Conservation (phyloP, 169 alveolate genomes). For the Pseudocohnilembus persalinus region DNA sequence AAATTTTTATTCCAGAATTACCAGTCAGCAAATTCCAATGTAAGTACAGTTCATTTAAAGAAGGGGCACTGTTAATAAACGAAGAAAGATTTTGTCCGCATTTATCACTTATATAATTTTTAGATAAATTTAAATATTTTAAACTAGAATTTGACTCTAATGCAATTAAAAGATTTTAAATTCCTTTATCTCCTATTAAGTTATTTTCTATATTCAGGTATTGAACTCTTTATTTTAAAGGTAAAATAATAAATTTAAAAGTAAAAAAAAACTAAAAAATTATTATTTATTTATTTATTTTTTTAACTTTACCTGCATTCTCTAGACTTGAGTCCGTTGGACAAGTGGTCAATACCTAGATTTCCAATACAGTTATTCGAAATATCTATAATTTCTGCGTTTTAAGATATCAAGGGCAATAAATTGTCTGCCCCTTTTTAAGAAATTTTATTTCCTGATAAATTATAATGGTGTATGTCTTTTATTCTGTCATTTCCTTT, state of each 20-base stretch:
- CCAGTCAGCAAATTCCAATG: conserved; percentile 45
- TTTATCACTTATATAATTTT: conserved; percentile 29
- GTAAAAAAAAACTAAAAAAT: not conserved
- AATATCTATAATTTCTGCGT: conserved; percentile 27
- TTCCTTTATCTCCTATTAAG: conserved; percentile 21
- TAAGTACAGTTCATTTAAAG: conserved; percentile 30
- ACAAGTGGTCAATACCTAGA: conserved; percentile 27
- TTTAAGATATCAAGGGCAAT: conserved; percentile 17
- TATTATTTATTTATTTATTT: not conserved
- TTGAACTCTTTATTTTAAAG: not conserved
- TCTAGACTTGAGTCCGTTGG: conserved; percentile 12
- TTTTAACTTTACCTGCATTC: conserved; percentile 20
- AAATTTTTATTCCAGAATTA: conserved; percentile 25
- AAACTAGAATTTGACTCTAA: conserved; percentile 14
- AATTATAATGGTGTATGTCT: conserved; percentile 21
- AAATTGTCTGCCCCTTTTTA: conserved; percentile 21
- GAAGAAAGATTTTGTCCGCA: conserved; percentile 13
- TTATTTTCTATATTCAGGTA: conserved; percentile 36
- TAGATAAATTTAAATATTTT: conserved; percentile 24
- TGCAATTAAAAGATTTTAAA: conserved; percentile 4
- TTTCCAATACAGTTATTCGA: conserved; percentile 29
- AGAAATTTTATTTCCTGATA: conserved; percentile 30
- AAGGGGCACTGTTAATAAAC: conserved; percentile 3
- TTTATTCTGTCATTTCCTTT: conserved; percentile 1
- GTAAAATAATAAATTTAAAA: not conserved